These are phyloP conservation scores for Apiospora marii DNA, from an alignment of 2,329 filamentous ascomycete genomes.

Conservation along the genomic window DNA sequence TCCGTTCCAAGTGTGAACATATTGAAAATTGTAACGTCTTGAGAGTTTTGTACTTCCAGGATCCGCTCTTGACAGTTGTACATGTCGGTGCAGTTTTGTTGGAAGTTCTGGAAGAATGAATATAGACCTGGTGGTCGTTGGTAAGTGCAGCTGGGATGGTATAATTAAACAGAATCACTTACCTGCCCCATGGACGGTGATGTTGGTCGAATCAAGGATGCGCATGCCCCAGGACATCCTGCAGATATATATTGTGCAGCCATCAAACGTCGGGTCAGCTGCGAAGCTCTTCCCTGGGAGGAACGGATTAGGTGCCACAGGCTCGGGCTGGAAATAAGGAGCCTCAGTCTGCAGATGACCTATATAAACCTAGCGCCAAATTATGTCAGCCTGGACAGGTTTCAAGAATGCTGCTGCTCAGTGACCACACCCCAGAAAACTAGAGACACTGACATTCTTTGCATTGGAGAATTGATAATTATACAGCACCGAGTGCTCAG, in stretches of 20 bases:
- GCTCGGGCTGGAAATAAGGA: constrained; percentile 58
- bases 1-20: constrained; percentile 32
- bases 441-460: constrained; percentile 45
- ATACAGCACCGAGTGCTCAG: constrained; percentile 59
- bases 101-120: not conserved
- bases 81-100: constrained; percentile 49
- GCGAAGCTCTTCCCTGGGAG: constrained; percentile 5
- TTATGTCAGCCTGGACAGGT: not conserved
- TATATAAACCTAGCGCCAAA: constrained; percentile 14
- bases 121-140: not conserved
- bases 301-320: constrained; percentile 50
- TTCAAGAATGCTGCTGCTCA: no score
- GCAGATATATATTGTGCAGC: constrained; percentile 30
- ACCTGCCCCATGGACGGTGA: constrained; percentile 54
- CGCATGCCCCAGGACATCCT: constrained; percentile 58
- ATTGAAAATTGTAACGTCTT: constrained; percentile 32
- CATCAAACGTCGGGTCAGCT: not conserved
- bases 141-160: not conserved
- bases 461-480: constrained; percentile 60
- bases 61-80: constrained; percentile 55
- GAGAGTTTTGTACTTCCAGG: constrained; percentile 31
- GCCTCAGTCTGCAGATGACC: constrained; percentile 51
- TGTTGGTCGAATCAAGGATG: constrained; percentile 54
- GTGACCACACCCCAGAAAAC: not conserved
- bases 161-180: not conserved